These are phyloP conservation scores for Stachybotrys chlorohalonatus DNA, from an alignment of 2,329 filamentous ascomycete species.

Conservation along the genomic window DNA sequence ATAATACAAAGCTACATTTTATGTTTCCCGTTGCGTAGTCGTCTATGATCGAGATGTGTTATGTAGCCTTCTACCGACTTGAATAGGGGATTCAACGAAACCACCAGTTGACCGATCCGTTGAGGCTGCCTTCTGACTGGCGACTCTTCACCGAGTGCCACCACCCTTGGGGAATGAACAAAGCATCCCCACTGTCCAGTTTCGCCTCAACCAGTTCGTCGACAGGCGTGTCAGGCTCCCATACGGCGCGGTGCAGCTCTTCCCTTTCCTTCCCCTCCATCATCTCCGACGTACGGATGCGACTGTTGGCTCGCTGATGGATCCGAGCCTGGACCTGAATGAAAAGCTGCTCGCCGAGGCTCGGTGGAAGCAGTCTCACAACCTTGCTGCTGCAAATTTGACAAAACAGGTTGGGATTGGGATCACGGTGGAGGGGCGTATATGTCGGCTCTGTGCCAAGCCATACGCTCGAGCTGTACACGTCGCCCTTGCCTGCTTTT, in stretches of 20 bases:
- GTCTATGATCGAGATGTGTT: too few species aligned
- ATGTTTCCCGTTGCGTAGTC: background rate
- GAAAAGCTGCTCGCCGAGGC: conserved; percentile 56
- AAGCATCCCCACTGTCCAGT: conserved; percentile 42
- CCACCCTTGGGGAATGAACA: conserved; percentile 35
- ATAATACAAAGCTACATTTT: background rate
- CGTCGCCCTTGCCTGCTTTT: conserved; percentile 61
- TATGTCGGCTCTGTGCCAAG: conserved; percentile 79
- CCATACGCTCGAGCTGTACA: conserved; percentile 87
- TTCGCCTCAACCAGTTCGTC: conserved; percentile 39
- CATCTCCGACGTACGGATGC: conserved; percentile 76
- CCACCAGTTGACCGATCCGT: conserved; percentile 37
- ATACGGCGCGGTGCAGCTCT: conserved; percentile 60
- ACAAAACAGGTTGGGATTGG: conserved; percentile 87
- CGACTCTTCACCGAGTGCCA: conserved; percentile 36
- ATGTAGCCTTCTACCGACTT: too few species aligned
- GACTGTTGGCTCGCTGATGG: conserved; percentile 27
- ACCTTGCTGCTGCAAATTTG: conserved; percentile 69
- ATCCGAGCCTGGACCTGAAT: conserved; percentile 34
- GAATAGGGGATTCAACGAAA: conserved; percentile 21
- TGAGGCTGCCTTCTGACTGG: conserved; percentile 22
- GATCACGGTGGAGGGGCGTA: conserved; percentile 85
- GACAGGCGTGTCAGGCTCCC: conserved; percentile 35
- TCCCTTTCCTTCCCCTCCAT: conserved; percentile 71
- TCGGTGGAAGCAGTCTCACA: conserved; percentile 62